These are phyloP conservation scores for Scleromitrula shiraiana DNA, from an alignment of 2,329 filamentous ascomycete genomes.

Conservation along the genomic window DNA sequence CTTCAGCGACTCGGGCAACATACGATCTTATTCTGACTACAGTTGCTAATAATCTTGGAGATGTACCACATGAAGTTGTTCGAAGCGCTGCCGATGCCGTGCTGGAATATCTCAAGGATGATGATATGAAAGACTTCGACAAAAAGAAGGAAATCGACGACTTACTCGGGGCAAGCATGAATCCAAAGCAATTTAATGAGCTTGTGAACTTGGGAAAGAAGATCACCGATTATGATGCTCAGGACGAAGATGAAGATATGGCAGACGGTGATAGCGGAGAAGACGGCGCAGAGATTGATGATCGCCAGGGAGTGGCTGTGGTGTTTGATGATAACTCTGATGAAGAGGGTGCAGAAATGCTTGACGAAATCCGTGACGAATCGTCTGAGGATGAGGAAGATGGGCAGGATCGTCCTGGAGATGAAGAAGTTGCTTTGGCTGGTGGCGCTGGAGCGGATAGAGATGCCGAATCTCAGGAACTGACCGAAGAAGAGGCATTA, in stretches of 20 bases:
- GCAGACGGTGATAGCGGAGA: constrained; percentile 59
- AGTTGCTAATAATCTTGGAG: constrained; percentile 79
- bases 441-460: constrained; percentile 41
- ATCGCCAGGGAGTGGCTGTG: constrained; percentile 92
- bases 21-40: constrained; percentile 93
- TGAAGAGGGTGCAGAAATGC: constrained; percentile 68
- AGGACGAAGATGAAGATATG: constrained; percentile 90
- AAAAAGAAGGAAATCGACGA: constrained; percentile 98
- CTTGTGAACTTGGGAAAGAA: constrained; percentile 95
- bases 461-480: constrained; percentile 41
- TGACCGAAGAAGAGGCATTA: constrained; percentile 65
- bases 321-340: constrained; percentile 88
- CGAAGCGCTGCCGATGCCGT: constrained; percentile 90
- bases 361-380: constrained; percentile 83
- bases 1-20: constrained; percentile 81
- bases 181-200: constrained; percentile 91
- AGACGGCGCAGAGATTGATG: constrained; percentile 74
- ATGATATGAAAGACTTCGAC: constrained; percentile 92
- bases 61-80: constrained; percentile 86
- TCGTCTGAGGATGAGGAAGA: constrained; percentile 74
- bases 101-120: constrained; percentile 87
- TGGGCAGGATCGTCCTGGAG: constrained; percentile 48
- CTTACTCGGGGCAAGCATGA: constrained; percentile 73
- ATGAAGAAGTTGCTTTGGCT: constrained; percentile 41
- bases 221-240: constrained; percentile 95